These are phyloP conservation scores for Leccinum ochraceum DNA, from an alignment of 768 basidiomycete species.

Conservation along the genomic window DNA sequence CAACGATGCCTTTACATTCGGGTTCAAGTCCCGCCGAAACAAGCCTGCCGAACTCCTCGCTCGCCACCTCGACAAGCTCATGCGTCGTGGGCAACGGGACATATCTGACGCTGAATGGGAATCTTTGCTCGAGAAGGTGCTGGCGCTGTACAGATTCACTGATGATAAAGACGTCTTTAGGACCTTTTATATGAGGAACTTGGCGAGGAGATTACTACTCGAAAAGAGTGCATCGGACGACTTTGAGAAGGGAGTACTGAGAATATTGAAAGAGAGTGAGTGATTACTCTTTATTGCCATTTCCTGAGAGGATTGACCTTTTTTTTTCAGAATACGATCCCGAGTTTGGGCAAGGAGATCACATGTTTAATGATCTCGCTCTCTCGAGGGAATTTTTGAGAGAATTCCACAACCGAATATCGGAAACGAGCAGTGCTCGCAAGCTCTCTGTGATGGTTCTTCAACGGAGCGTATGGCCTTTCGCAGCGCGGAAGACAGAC, in stretches of 20 bases:
- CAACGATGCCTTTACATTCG: slow-evolving; percentile 67
- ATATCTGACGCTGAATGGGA: slow-evolving; percentile 65
- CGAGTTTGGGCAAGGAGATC: slow-evolving; percentile 90
- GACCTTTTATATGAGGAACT: slow-evolving; percentile 84
- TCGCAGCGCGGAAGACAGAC: slow-evolving; percentile 50
- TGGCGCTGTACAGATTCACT: slow-evolving; percentile 81
- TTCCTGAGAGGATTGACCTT: slow-evolving; percentile 15
- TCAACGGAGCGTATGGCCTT: slow-evolving; percentile 91
- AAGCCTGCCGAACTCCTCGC: slow-evolving; percentile 95
- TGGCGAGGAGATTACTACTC: slow-evolving; percentile 87
- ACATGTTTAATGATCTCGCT: slow-evolving; percentile 92
- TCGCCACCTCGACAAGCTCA: slow-evolving; percentile 81
- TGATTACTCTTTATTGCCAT: slow-evolving; percentile 16
- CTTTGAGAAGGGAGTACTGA: slow-evolving; percentile 80
- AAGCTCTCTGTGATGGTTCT: slow-evolving; percentile 78
- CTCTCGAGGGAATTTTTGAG: slow-evolving; percentile 73
- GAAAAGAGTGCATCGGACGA: slow-evolving; percentile 84
- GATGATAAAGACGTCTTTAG: slow-evolving; percentile 95
- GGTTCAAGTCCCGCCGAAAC: slow-evolving; percentile 73
- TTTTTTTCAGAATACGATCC: slow-evolving; percentile 79
- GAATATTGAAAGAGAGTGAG: slow-evolving; percentile 81
- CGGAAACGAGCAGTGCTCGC: slow-evolving; percentile 39
- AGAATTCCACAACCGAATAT: slow-evolving; percentile 57
- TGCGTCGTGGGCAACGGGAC: slow-evolving; percentile 84
- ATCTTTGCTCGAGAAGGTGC: slow-evolving; percentile 58